Percentiles rank a stretch among this genome's conserved stretches.
Evolutionary conservation across 441 rosid genomes (phyloP).

Genomic region (Bocquillonia castaneifolia): DNA sequence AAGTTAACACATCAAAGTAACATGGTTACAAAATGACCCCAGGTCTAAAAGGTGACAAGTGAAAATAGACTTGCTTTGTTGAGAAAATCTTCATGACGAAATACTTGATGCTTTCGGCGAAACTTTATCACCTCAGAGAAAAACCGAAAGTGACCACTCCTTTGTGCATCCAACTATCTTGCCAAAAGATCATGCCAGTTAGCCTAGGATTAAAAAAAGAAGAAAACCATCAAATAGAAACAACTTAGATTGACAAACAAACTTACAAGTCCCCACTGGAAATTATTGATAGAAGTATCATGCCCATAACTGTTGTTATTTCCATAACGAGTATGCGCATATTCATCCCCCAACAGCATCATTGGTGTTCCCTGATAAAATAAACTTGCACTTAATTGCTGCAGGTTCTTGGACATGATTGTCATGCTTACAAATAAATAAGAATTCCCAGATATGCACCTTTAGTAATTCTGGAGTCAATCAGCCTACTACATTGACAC

Average conservation of each 20-base stretch:
- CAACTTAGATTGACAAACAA: background rate
- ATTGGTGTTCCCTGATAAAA: constrained; percentile 75
- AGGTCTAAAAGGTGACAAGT: background rate
- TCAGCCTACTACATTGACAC: background rate
- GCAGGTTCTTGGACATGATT: background rate
- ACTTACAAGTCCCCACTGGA: constrained; percentile 73
- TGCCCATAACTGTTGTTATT: constrained; percentile 97
- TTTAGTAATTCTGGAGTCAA: background rate
- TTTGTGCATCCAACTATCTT: constrained; percentile 53
- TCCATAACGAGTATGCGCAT: constrained; percentile 84
- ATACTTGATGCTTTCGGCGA: constrained; percentile 42
- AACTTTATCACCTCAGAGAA: constrained; percentile 75
- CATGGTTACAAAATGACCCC: background rate
- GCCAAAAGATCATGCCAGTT: constrained; percentile 16
- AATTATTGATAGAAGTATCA: constrained; percentile 74
- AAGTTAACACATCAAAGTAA: background rate
- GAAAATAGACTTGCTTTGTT: constrained; percentile 37
- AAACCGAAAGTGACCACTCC: constrained; percentile 63
- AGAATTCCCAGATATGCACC: background rate
- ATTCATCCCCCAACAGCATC: constrained; percentile 98
- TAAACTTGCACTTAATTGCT: constrained; percentile 8
- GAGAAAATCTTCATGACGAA: constrained; percentile 64
- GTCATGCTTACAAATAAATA: background rate
- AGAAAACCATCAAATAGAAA: background rate
- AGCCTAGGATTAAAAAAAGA: constrained; percentile 6